These are phyloP conservation scores for Flaveria bidentis DNA, from an alignment of 129 eudicot species.

Conservation along the genomic window DNA sequence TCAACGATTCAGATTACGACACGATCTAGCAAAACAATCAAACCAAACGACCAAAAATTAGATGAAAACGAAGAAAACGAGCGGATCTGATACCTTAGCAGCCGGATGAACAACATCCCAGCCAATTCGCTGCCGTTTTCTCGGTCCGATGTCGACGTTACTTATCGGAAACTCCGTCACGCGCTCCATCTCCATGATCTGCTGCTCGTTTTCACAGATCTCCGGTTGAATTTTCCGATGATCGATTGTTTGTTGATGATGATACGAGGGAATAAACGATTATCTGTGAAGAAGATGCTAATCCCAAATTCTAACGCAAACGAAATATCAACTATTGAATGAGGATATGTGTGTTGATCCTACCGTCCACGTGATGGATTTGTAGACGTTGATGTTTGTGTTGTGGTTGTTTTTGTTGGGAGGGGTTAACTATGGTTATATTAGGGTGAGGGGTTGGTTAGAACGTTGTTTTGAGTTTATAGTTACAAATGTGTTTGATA, in stretches of 20 bases:
- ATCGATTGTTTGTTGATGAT: not conserved
- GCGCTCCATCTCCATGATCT: slow-evolving; percentile 35
- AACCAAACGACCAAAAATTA: not conserved
- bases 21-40: slow-evolving; percentile 27
- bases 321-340: not conserved
- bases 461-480: too few species aligned
- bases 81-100: slow-evolving; percentile 22
- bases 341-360: not conserved
- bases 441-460: not conserved
- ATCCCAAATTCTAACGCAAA: slow-evolving; percentile 21
- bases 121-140: slow-evolving; percentile 34
- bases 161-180: slow-evolving; percentile 34
- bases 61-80: not conserved
- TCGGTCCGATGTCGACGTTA: slow-evolving; percentile 27
- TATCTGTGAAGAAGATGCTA: slow-evolving; percentile 4
- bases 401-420: not conserved
- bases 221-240: not conserved
- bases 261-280: not conserved
- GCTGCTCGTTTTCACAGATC: not conserved
- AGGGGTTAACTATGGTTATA: slow-evolving; percentile 17
- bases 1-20: slow-evolving; percentile 20
- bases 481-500: too few species aligned
- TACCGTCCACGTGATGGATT: slow-evolving; percentile 17
- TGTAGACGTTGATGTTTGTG: slow-evolving; percentile 8
- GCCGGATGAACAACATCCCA: slow-evolving; percentile 31